These are phyloP conservation scores for Paramarasmius palmivorus DNA, from an alignment of 1,284 basidiomycete genomes.

Conservation along the genomic window DNA sequence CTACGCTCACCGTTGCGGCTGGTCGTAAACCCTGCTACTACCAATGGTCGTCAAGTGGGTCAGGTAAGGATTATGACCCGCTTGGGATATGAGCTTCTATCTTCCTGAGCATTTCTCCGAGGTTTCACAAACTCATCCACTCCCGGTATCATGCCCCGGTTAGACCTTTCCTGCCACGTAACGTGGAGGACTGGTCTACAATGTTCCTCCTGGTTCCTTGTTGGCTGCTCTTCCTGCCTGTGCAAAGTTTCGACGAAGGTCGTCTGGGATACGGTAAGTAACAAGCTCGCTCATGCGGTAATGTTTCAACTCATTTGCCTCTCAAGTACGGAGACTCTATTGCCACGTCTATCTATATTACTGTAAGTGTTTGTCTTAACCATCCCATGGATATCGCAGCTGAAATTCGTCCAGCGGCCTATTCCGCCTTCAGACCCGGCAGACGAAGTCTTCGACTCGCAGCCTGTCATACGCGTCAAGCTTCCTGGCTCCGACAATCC, in stretches of 20 bases:
- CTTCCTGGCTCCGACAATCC: slow-evolving; percentile 2
- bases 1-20: not conserved
- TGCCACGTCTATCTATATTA: slow-evolving; percentile 1
- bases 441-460: not conserved
- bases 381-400: not conserved
- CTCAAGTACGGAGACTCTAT: slow-evolving; percentile 3
- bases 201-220: slow-evolving; percentile 7
- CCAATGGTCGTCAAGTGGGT: not conserved
- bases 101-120: too few relatives aligned
- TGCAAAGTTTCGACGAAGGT: not conserved
- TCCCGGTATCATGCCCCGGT: not conserved
- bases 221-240: not conserved
- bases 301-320: too few relatives aligned
- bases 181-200: not conserved
- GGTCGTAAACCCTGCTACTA: slow-evolving; percentile 6
- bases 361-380: too few relatives aligned
- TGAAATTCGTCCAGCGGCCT: not conserved
- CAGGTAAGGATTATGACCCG: too few relatives aligned
- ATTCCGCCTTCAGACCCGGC: not conserved
- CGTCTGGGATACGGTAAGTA: not conserved
- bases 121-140: slow-evolving; percentile 1
- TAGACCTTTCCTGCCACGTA: slow-evolving; percentile 6
- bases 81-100: too few relatives aligned
- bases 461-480: slow-evolving; percentile 1
- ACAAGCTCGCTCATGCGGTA: too few relatives aligned